Percentiles rank a stretch among this genome's conserved stretches.
Evolutionary conservation across 2,329 filamentous ascomycete genomes (phyloP).

Genomic region (Aspergillus calidoustus): DNA sequence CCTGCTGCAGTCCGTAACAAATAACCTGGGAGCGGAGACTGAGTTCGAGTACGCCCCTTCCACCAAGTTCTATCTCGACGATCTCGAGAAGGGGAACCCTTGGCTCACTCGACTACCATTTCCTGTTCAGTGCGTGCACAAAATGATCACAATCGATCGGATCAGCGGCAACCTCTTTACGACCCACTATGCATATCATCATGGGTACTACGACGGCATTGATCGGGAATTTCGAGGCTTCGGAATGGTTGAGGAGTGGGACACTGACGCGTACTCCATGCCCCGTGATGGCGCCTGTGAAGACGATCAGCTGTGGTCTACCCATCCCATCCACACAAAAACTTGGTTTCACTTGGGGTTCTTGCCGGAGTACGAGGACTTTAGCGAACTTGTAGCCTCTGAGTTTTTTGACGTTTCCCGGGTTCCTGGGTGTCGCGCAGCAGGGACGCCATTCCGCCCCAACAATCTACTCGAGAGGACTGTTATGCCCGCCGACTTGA

Average conservation of each 20-base stretch:
- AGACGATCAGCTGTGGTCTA: not conserved
- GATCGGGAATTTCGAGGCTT: constrained; percentile 11
- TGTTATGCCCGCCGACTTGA: not conserved
- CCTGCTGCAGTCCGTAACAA: not conserved
- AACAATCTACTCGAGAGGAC: not conserved
- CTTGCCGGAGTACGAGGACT: not conserved
- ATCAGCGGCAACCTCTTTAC: not conserved
- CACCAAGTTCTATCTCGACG: not conserved
- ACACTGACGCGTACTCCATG: not conserved
- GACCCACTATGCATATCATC: constrained; percentile 1
- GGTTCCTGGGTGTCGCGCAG: too few species aligned
- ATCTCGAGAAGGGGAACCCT: not conserved
- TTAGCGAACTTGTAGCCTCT: not conserved
- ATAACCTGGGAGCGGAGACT: not conserved
- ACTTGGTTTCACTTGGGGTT: constrained; percentile 5
- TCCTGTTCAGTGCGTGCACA: not conserved
- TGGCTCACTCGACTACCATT: constrained; percentile 6
- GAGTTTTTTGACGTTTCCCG: not conserved
- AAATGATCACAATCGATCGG: not conserved
- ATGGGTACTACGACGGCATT: constrained; percentile 9
- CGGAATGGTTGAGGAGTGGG: constrained; percentile 7
- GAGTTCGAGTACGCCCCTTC: not conserved
- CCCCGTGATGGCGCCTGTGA: not conserved
- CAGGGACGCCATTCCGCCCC: not conserved
- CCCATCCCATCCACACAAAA: constrained; percentile 1